These are phyloP conservation scores for Alternaria consortialis DNA, from an alignment of 2,329 filamentous ascomycete genomes.

Conservation along the genomic window DNA sequence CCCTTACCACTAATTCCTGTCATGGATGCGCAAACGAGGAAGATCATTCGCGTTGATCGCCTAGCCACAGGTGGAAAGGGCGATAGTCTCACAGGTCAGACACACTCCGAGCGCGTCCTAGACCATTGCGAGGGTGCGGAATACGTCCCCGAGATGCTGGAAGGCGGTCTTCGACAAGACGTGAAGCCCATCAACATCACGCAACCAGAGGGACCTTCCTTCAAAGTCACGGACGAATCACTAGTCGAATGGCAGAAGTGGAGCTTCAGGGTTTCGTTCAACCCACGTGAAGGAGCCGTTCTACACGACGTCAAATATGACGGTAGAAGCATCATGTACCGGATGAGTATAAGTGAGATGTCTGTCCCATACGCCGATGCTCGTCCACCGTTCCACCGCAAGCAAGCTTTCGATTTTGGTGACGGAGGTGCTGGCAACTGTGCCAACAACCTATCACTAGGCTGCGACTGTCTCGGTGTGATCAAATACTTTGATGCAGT, in stretches of 20 bases:
- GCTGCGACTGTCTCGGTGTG: constrained; percentile 73
- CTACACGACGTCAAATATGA: constrained; percentile 77
- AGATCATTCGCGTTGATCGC: constrained; percentile 49
- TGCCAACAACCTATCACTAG: constrained; percentile 72
- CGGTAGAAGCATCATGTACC: constrained; percentile 70
- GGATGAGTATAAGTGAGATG: constrained; percentile 74
- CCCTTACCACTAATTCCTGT: constrained; percentile 50
- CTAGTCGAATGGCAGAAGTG: constrained; percentile 60
- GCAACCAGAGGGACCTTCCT: constrained; percentile 75
- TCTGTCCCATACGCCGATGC: constrained; percentile 72
- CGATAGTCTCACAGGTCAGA: constrained; percentile 50
- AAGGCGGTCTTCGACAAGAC: constrained; percentile 51
- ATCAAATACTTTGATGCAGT: constrained; percentile 72
- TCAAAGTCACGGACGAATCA: constrained; percentile 61
- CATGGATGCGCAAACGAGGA: constrained; percentile 47
- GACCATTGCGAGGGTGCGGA: constrained; percentile 63
- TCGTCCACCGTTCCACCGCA: constrained; percentile 71
- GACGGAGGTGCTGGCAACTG: constrained; percentile 72
- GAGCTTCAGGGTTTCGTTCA: constrained; percentile 53
- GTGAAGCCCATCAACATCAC: constrained; percentile 75
- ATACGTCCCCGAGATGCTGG: constrained; percentile 57
- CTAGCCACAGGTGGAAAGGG: constrained; percentile 52
- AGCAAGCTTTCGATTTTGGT: constrained; percentile 77
- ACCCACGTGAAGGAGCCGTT: constrained; percentile 67
- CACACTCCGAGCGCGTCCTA: constrained; percentile 48